These are phyloP conservation scores for Euphorbia tirucalli DNA, from an alignment of 345 rosid species.

Conservation along the genomic window DNA sequence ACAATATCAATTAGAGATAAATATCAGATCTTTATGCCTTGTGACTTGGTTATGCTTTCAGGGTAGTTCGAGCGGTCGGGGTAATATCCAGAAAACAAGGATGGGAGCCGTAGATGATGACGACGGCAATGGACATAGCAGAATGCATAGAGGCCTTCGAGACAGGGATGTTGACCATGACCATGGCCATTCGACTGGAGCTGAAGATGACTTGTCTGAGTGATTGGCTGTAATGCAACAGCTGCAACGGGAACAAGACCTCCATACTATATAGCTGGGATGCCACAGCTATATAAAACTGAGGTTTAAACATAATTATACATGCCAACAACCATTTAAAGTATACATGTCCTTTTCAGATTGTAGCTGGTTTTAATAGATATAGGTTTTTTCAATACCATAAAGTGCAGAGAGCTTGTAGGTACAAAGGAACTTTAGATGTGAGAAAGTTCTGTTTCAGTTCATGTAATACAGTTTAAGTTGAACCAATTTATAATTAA, in stretches of 20 bases:
- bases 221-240: constrained; percentile 29
- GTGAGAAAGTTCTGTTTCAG: background rate
- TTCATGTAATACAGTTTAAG: background rate
- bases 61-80: constrained; percentile 53
- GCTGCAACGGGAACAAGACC: constrained; percentile 4
- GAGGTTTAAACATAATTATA: background rate
- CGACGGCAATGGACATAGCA: constrained; percentile 44
- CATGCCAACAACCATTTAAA: background rate
- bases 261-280: background rate
- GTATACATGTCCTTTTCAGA: constrained; percentile 1
- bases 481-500: background rate
- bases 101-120: constrained; percentile 53
- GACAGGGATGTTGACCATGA: constrained; percentile 49
- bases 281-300: background rate
- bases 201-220: constrained; percentile 73
- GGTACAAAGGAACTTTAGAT: background rate
- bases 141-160: constrained; percentile 40
- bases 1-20: background rate
- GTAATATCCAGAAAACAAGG: constrained; percentile 44
- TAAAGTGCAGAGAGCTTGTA: constrained; percentile 10
- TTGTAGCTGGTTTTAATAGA: constrained; percentile 9
- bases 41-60: constrained; percentile 32
- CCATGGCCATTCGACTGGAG: constrained; percentile 52
- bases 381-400: constrained; percentile 3
- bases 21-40: background rate